Conservation (phyloP, 176 grass and related monocot species). For the Pontederia paniculata region DNA sequence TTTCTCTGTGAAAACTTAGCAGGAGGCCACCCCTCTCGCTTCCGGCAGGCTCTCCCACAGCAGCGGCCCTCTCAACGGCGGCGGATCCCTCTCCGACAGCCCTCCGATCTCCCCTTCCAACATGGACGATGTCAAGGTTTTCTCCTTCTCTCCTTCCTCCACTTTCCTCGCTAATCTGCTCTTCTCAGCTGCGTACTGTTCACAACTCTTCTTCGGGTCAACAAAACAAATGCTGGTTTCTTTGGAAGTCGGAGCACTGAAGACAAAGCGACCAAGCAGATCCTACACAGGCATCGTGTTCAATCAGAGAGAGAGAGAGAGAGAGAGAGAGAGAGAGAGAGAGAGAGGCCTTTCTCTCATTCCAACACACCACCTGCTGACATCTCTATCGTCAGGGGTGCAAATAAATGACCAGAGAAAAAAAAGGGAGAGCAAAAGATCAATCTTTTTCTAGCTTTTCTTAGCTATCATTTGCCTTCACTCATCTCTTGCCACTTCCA, state of each 20-base stretch:
- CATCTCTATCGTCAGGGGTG: slow-evolving; percentile 9
- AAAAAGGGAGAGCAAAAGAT: too few species aligned
- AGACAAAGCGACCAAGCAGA: neutral
- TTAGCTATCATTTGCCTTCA: neutral
- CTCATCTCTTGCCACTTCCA: neutral
- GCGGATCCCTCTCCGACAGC: slow-evolving; percentile 80
- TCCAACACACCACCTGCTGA: slow-evolving; percentile 33
- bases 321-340: slow-evolving; percentile 8
- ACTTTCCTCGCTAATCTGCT: neutral
- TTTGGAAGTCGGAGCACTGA: slow-evolving; percentile 1
- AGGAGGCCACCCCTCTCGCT: slow-evolving; percentile 77
- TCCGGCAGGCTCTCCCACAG: slow-evolving; percentile 96
- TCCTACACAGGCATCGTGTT: slow-evolving; percentile 4
- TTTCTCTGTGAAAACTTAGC: slow-evolving; percentile 1
- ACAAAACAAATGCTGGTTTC: neutral
- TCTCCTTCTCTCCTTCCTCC: neutral
- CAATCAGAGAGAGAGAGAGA: slow-evolving; percentile 4
- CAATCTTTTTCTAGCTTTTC: neutral
- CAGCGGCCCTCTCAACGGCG: slow-evolving; percentile 87
- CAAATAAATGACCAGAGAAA: slow-evolving; percentile 2
- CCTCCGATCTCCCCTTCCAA: slow-evolving; percentile 84
- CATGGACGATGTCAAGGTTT: slow-evolving; percentile 72
- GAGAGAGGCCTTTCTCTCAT: slow-evolving; percentile 29
- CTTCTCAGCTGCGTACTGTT: too few species aligned
- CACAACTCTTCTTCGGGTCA: neutral